These are phyloP conservation scores for Neltuma alba DNA, from an alignment of 306 rosid genomes.

Conservation along the genomic window DNA sequence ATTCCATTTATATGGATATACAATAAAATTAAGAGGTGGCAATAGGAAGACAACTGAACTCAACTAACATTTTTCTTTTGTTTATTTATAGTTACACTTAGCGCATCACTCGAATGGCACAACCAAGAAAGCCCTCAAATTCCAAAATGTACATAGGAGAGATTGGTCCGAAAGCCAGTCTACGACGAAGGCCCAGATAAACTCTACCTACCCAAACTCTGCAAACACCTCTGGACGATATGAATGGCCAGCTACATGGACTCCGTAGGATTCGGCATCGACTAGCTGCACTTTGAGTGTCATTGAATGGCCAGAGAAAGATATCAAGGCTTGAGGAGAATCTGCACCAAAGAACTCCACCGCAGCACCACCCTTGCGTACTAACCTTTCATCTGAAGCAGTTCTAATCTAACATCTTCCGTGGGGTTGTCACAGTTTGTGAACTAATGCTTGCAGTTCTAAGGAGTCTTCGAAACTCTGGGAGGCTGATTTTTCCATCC, in stretches of 20 bases:
- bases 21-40: not conserved
- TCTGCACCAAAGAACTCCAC: slow-evolving; percentile 23
- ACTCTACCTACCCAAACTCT: slow-evolving; percentile 41
- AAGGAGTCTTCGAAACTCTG: slow-evolving; percentile 87
- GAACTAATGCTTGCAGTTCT: slow-evolving; percentile 95
- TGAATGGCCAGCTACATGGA: too few species aligned
- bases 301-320: slow-evolving; percentile 31
- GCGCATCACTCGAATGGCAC: slow-evolving; percentile 56
- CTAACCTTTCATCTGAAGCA: slow-evolving; percentile 38
- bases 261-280: slow-evolving; percentile 37
- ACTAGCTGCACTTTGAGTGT: slow-evolving; percentile 40
- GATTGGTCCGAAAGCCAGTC: slow-evolving; percentile 48
- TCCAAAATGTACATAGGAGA: slow-evolving; percentile 46
- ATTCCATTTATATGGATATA: not conserved
- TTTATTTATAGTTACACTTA: slow-evolving; percentile 58
- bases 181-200: slow-evolving; percentile 44
- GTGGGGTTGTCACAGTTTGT: slow-evolving; percentile 51
- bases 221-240: slow-evolving; percentile 34
- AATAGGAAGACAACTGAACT: slow-evolving; percentile 6
- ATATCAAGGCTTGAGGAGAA: slow-evolving; percentile 33
- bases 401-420: slow-evolving; percentile 48
- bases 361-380: slow-evolving; percentile 39
- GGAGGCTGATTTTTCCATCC: slow-evolving; percentile 91
- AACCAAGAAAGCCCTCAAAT: slow-evolving; percentile 52
- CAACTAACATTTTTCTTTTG: slow-evolving; percentile 38